Base-by-base conservation (phyloP, 2,329 filamentous ascomycete species). In the Phialophora verrucosa region DNA sequence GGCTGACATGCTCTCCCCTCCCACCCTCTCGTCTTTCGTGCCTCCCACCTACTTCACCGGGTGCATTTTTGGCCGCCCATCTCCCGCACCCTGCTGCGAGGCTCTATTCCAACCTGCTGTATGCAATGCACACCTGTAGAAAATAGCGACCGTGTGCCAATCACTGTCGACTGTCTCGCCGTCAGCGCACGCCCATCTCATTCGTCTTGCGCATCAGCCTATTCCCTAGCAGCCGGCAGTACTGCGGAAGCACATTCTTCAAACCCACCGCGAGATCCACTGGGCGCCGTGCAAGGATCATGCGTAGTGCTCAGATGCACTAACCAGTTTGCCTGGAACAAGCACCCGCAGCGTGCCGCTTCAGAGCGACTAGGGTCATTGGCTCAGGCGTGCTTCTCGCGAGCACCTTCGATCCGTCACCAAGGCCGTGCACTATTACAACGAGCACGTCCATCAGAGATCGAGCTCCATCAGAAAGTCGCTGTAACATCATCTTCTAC, bases 81-180 rank as follows among this genome's bases (percentile, higher is more conserved):
- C 57, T 59, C 57, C 57, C 57, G 57, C 57, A 59, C 38, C 47
- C 38, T 59, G 57, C 57, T 59, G 57, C 57, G 57, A 59, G 57
- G 57, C 57, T 59, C 25, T 59, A 59, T 38, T 23, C 38, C 25
- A 11, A 20, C 25, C 38, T 50, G 8, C 47, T 47, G 38, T 29
- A 59, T 50, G 20, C 56, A 47, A 27, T 25, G 38, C 38, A 20
- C 42, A 17, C 8, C 35, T 20, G 29, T 49, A 29, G 42, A 20
- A 49, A 47, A 23, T 2, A 50, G 20, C 7, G 25, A 35, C 57
- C n/a, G 44, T 49, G 11, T 29, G 35, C 47, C 20, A 35, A 53
- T 51, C 58, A 27, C 51, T 29, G 23, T 38, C 29, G 20, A 8
- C 49, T 2, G 23, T 53, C 44, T 29, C 23, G 29, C 29, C 25